Evolutionary conservation across 192 early-diverging fungal species (phyloP).

Genomic region (Gamsiella multidivaricata): DNA sequence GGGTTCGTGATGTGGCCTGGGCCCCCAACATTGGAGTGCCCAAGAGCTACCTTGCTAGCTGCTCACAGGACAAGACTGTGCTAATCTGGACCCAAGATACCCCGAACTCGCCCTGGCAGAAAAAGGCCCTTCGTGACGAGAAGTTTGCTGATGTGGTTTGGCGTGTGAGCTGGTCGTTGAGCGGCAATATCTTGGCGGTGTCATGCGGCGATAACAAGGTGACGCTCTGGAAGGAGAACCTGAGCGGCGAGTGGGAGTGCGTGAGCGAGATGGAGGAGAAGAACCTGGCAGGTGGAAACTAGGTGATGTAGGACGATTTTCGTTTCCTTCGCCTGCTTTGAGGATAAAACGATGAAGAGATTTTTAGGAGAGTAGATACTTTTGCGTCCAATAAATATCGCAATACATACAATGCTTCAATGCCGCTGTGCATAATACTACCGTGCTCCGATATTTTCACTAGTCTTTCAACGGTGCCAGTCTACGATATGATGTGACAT

Average conservation of each 20-base stretch:
- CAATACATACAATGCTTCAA: too few relatives aligned
- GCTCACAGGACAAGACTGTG: slow-evolving; percentile 98
- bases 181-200: slow-evolving; percentile 96
- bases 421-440: too few relatives aligned
- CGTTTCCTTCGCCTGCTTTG: too few relatives aligned
- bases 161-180: slow-evolving; percentile 97
- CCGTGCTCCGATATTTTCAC: too few relatives aligned
- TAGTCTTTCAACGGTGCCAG: too few relatives aligned
- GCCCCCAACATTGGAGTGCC: slow-evolving; percentile 95
- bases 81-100: slow-evolving; percentile 94
- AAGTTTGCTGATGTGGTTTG: slow-evolving; percentile 97
- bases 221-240: slow-evolving; percentile 95
- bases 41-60: slow-evolving; percentile 89
- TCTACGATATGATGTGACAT: too few relatives aligned
- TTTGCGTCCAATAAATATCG: too few relatives aligned
- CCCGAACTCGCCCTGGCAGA: slow-evolving; percentile 75
- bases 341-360: too few relatives aligned
- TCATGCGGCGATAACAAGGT: slow-evolving; percentile 97
- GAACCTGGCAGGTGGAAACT: slow-evolving; percentile 43
- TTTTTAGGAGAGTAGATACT: too few relatives aligned
- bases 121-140: slow-evolving; percentile 74
- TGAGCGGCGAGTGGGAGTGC: slow-evolving; percentile 90
- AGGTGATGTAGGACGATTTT: not conserved
- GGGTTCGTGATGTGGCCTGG: slow-evolving; percentile 98
- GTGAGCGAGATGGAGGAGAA: slow-evolving; percentile 80